Base-by-base conservation (phyloP, 352 stramenopile genomes). In the Thraustochytrium striatum region DNA sequence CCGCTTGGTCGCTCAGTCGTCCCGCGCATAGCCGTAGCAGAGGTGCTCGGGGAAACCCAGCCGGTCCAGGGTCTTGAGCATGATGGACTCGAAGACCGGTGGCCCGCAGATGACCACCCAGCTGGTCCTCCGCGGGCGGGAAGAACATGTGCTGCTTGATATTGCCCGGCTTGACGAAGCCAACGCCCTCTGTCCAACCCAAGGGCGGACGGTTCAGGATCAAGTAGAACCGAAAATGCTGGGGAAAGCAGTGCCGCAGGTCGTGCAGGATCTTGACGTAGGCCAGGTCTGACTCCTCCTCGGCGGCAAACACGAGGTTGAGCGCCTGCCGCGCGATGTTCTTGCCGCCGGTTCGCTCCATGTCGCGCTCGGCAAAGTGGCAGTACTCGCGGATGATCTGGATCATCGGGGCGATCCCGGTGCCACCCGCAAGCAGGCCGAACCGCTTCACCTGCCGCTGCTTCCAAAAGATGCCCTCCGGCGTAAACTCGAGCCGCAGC, bases 41-140 rank as follows among this genome's bases (percentile, higher is more conserved):
- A 61, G 43, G 19, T 75, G 13, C 28, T 13, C 30, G 3, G 65
- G 16, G 32, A 62, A 75, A 0, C 65, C 65, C 13, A 75, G 65
- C 11, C 61, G 30, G 16, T 28, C 9, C 8, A 75, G 21, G 1
- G 65, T 75, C 39, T 41, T 41, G 19, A 72, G 13, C 65, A 75
- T 75, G 65, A 75, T 75, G 21, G 30, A 32, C 39, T 75, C 65
- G 50, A 75, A 75, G 50, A 75, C 47, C 8, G 65, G 65, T 0
- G 84, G 84, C 9, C 84, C 84, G 79, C 84, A 87, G 32, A 86
- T 84, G 16, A 87, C 84, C 58, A 86, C n/a, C 28, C 21, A 87
- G 78, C 35, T 84, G 41, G 59, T 80, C 39, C 19, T 82, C 72
- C 2, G 72, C 57, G 25, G 82, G 78, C 41, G 84, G 84, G 58